These are phyloP conservation scores for Linnemannia hyalina DNA, from an alignment of 192 early-diverging fungal species.

Conservation along the genomic window DNA sequence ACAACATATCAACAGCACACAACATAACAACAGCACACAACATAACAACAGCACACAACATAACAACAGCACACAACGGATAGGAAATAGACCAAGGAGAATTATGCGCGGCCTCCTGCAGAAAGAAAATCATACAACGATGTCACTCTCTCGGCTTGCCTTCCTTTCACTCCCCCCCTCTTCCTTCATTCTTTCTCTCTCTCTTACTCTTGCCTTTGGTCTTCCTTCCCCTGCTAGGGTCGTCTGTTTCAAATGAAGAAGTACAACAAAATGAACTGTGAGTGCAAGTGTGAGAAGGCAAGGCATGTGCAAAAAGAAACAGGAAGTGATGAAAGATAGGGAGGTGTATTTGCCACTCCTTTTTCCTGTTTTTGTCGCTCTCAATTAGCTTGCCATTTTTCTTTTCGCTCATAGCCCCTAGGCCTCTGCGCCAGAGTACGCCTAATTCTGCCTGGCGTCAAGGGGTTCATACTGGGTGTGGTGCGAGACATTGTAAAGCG, in stretches of 20 bases:
- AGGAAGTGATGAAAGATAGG: not conserved
- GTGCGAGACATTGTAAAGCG: no score
- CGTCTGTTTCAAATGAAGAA: not conserved
- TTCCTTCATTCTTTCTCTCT: no score
- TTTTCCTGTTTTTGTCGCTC: not conserved
- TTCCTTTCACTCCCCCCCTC: no score
- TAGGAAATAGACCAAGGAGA: not conserved
- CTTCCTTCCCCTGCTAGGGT: no score
- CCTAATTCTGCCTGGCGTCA: no score
- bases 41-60: no score
- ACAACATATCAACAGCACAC: no score
- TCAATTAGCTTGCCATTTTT: not conserved
- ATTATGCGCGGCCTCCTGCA: constrained; percentile 6
- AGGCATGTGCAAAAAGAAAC: not conserved
- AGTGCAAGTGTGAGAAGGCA: not conserved
- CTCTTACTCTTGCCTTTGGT: no score
- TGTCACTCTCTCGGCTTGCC: not conserved
- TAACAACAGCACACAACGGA: not conserved
- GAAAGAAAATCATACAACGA: not conserved
- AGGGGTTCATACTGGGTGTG: no score
- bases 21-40: no score
- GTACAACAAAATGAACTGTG: not conserved
- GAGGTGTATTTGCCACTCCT: not conserved
- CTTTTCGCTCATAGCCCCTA: not conserved
- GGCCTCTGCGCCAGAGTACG: no score